Evolutionary conservation across 257 asterid genomes (phyloP).

Genomic region (Linderniella brevidens): DNA sequence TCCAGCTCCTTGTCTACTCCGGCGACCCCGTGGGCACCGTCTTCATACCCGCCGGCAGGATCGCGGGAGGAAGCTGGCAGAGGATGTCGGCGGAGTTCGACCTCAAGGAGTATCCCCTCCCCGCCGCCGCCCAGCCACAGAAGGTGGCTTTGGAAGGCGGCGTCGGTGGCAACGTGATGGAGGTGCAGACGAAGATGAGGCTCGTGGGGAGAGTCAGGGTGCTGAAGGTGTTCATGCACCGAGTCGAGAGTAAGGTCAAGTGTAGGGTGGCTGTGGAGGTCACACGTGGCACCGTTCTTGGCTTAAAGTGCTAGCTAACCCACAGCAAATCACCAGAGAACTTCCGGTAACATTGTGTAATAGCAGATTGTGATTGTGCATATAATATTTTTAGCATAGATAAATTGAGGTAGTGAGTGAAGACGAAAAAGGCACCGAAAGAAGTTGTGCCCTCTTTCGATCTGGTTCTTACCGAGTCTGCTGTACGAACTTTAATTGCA

Average conservation of each 20-base stretch:
- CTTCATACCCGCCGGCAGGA: constrained; percentile 83
- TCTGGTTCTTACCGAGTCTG: too few species aligned
- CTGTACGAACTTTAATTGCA: too few species aligned
- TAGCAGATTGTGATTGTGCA: too few species aligned
- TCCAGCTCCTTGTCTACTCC: constrained; percentile 51
- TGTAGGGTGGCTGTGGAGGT: constrained; percentile 64
- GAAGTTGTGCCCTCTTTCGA: too few species aligned
- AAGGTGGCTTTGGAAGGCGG: constrained; percentile 21
- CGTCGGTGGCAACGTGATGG: constrained; percentile 25
- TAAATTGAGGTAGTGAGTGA: too few species aligned
- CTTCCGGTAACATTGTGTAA: too few species aligned
- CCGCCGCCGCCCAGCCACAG: constrained; percentile 18
- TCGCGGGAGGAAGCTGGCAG: constrained; percentile 63
- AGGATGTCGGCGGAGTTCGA: constrained; percentile 79
- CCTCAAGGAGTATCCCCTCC: constrained; percentile 50
- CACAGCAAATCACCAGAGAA: neutral
- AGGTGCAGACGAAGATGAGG: constrained; percentile 80
- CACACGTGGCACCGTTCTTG: constrained; percentile 59
- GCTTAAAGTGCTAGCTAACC: constrained; percentile 50
- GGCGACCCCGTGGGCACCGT: constrained; percentile 76
- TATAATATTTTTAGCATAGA: too few species aligned
- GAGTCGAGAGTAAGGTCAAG: constrained; percentile 44
- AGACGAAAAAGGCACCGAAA: too few species aligned
- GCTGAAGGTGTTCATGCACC: constrained; percentile 70
- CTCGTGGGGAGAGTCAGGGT: constrained; percentile 77